Evolutionary conservation across 495 filamentous ascomycete genomes (phyloP), one percentile per base, ranked within the genome.

Genomic region (Annulohypoxylon bovei): DNA sequence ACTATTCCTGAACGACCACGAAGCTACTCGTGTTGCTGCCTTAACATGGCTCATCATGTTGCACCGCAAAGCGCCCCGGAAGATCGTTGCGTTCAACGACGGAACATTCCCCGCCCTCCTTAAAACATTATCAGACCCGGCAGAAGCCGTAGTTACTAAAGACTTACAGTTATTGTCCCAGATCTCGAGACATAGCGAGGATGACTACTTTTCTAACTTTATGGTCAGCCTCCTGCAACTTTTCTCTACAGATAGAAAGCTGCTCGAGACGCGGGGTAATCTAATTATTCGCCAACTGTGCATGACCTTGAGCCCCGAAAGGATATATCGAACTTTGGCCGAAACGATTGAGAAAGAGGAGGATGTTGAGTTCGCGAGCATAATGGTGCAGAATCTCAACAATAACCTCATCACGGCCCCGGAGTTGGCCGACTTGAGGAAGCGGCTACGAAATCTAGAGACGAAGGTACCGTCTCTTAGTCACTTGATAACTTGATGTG

Each of bases 341-440:
- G 96, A 98, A 68, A 97, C 95, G 77, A 89, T 99, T 6, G 96
- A 98, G 78, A 97, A 96, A 68, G 96, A 99, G 78, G 95, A 98
- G 82, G 95, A 99, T 76, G 86, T 98, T 32, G 96, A 98, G 76
- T 99, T 99, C 79, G 94, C 96, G 16, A 97, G 94, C 70, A 99
- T 98, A 72, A 99, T 99, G 96, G 93, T 99, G 25, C 96, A 98
- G 75, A 98, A 98, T 77, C 84, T 99, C 46, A 99, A 99, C 80
- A 99, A 99, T 74, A 99, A 98, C 70, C 86, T 99, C 18, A 98
- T 98, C 70, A 99, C 96, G 9, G 96, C 96, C 0, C 96, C 96
- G 0, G 94, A 99, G 75, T 84, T 99, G 32, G 89, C 93, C 0
- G 96, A 97, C 55, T 82, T 99, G 46, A 87, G 96, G 47, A 97